Percentiles rank a stretch among this genome's conserved stretches.
These are phyloP conservation scores for Agrocybe praecox DNA, from an alignment of 768 basidiomycete genomes.

Conservation along the genomic window DNA sequence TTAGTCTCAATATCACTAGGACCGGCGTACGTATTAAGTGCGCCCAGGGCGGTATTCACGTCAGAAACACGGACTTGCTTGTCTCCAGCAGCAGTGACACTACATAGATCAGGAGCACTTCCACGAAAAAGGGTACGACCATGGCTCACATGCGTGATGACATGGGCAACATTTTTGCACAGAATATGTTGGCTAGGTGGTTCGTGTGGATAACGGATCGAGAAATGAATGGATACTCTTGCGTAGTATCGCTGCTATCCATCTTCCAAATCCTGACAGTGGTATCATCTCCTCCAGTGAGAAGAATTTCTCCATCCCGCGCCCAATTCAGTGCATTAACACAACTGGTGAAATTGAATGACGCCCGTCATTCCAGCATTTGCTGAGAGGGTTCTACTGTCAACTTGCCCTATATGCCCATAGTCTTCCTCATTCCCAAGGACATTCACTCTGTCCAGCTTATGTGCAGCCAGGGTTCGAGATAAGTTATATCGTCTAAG, in stretches of 20 bases:
- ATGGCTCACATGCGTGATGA: slow-evolving; percentile 75
- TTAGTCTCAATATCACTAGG: slow-evolving; percentile 43
- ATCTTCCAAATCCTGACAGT: slow-evolving; percentile 83
- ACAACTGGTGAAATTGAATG: slow-evolving; percentile 44
- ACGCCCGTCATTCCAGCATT: neutral
- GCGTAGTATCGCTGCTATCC: slow-evolving; percentile 41
- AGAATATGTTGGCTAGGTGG: slow-evolving; percentile 86
- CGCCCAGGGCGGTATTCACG: slow-evolving; percentile 42
- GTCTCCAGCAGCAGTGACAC: slow-evolving; percentile 77
- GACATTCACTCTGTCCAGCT: slow-evolving; percentile 70
- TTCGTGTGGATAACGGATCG: slow-evolving; percentile 75
- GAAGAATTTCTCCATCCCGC: slow-evolving; percentile 59
- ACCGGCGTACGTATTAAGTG: slow-evolving; percentile 26
- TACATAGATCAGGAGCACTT: slow-evolving; percentile 31
- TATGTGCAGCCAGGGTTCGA: slow-evolving; percentile 20
- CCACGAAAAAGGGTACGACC: too few relatives aligned
- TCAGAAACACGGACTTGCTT: slow-evolving; percentile 80
- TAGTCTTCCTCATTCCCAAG: slow-evolving; percentile 54
- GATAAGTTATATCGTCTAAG: slow-evolving; percentile 27
- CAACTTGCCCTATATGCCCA: slow-evolving; percentile 68
- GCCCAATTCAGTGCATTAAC: slow-evolving; percentile 83
- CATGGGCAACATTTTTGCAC: slow-evolving; percentile 75
- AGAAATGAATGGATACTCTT: slow-evolving; percentile 67
- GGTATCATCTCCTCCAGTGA: slow-evolving; percentile 76
- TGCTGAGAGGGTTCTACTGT: too few relatives aligned